Conservation (phyloP, 2,329 filamentous ascomycete genomes). For the Venturia aucupariae region DNA sequence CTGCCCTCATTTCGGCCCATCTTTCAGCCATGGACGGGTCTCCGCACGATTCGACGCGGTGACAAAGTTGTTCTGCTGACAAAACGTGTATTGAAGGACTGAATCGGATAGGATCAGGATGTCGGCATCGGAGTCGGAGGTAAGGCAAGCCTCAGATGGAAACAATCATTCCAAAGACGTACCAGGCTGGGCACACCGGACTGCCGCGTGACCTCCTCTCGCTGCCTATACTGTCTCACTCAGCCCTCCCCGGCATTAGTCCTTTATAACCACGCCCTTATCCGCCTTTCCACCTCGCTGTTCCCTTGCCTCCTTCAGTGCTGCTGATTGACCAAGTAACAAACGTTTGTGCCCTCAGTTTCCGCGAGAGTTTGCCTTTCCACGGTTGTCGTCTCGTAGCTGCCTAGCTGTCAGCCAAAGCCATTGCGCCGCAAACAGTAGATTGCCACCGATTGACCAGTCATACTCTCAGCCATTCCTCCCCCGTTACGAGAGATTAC, state of each 20-base stretch:
- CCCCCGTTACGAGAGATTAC: background rate
- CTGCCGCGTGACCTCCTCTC: background rate
- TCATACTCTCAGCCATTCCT: background rate
- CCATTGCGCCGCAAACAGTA: background rate
- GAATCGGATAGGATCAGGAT: background rate
- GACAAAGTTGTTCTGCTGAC: background rate
- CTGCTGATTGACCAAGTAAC: background rate
- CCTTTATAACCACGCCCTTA: background rate
- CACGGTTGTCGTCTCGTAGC: background rate
- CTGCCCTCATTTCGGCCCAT: background rate
- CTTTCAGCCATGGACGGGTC: background rate
- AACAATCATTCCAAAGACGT: background rate
- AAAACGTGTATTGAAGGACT: background rate
- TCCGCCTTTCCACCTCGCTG: background rate
- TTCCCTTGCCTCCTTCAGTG: background rate
- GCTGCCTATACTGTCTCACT: background rate
- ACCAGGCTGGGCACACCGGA: background rate
- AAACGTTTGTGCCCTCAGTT: background rate
- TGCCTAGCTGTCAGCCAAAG: background rate
- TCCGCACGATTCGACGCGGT: background rate
- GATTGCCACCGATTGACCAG: constrained; percentile 6
- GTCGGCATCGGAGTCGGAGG: background rate
- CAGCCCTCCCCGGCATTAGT: background rate
- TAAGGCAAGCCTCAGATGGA: background rate
- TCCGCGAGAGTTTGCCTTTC: background rate